Base-by-base conservation (phyloP, 2,329 filamentous ascomycete species). In the Xenoacremonium recifei region DNA sequence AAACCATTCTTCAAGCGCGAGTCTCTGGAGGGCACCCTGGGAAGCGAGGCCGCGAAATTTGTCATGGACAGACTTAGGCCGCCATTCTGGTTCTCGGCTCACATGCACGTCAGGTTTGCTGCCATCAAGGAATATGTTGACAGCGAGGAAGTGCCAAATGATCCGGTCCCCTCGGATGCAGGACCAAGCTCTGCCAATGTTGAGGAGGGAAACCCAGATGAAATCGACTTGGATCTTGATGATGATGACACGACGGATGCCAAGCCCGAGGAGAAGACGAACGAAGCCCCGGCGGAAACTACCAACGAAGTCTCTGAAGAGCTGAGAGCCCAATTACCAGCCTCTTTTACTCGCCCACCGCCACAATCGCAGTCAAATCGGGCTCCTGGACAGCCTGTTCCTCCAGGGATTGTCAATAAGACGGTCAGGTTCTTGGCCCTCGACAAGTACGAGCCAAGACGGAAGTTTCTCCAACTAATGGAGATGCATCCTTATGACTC, bases 11-110 rank as follows among this genome's bases (percentile, higher is more conserved):
- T 97, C 50, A 75, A 81, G 50, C 68, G 79, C 37, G 93, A 99
- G 63, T 90, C 89, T 1, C 70, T 72, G 35, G 79, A 83, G 27
- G 89, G 89, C 0, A 82, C 73, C 7, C 70, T 99, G 17, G 93
- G 93, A 0, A 97, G 80, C 54, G 70, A 79, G 21, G 92, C 92
- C 1, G 91, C 91, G 1, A 81, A 79, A 58, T 80, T 86, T 53
- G 83, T 96, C 16, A 77, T 97, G 66, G 84, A 96, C 59, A 78
- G 87, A 21, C 66, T 99, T 39, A 77, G 89, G 39, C 93, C 93
- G 9, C 76, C 77, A 0, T 85, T 89, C 62, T 99, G 93, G 93
- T 96, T 97, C 62, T 85, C 87, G 27, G 93, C 91, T 3, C 93
- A 99, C 66, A 67, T 97, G 68, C 93, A 99, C 65, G 84, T 87